phyloP scores from a whole-genome alignment of 306 rosid species.

The Glycyrrhiza uralensis region DNA sequence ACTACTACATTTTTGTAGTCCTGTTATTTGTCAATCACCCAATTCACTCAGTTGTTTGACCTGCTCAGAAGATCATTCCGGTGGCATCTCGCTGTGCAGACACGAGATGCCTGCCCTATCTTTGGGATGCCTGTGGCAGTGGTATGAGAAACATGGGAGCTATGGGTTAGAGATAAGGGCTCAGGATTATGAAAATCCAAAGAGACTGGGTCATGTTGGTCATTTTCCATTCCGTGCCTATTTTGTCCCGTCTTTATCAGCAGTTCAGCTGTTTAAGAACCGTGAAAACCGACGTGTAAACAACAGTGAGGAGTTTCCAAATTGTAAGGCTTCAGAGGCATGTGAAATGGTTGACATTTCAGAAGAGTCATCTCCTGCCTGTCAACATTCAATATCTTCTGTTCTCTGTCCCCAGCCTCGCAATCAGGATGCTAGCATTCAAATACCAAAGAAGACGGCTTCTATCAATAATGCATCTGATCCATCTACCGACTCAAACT shows the following conservation, averaged over 20 bases:
- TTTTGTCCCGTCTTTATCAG: slow-evolving; percentile 85
- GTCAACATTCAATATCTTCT: slow-evolving; percentile 44
- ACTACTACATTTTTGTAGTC: slow-evolving; percentile 61
- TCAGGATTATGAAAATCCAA: slow-evolving; percentile 41
- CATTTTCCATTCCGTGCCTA: slow-evolving; percentile 56
- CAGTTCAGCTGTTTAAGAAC: slow-evolving; percentile 70
- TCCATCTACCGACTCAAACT: slow-evolving; percentile 29
- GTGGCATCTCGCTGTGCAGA: slow-evolving; percentile 42
- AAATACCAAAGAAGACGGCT: not conserved
- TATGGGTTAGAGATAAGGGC: slow-evolving; percentile 81
- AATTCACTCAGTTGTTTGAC: slow-evolving; percentile 32
- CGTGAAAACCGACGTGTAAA: slow-evolving; percentile 4
- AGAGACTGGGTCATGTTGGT: slow-evolving; percentile 37
- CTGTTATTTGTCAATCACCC: slow-evolving; percentile 47
- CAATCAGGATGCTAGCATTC: slow-evolving; percentile 28
- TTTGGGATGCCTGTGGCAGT: slow-evolving; percentile 69
- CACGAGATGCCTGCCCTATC: slow-evolving; percentile 57
- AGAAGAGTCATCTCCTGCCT: slow-evolving; percentile 32
- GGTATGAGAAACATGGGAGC: slow-evolving; percentile 85
- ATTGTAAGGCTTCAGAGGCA: slow-evolving; percentile 32
- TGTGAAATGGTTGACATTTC: slow-evolving; percentile 22
- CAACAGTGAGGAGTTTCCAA: not conserved
- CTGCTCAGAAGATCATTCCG: slow-evolving; percentile 36
- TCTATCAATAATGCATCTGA: slow-evolving; percentile 6
- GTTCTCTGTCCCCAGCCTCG: slow-evolving; percentile 41